Conservation (phyloP, 2,329 filamentous ascomycete species). For the Calycina marina region DNA sequence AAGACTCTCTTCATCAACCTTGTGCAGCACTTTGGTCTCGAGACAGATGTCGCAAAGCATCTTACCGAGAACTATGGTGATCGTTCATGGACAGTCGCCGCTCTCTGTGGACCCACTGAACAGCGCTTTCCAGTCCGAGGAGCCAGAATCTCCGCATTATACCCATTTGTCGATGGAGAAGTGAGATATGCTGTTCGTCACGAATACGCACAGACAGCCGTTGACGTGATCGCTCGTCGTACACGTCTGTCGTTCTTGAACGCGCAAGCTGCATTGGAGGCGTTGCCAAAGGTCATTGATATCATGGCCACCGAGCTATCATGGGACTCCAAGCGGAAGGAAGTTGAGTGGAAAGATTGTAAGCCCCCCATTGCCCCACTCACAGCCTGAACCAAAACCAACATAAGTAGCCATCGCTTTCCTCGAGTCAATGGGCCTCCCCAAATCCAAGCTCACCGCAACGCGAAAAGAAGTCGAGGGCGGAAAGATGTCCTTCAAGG, state of each 20-base stretch:
- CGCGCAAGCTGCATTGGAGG: constrained; percentile 77
- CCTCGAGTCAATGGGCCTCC: constrained; percentile 52
- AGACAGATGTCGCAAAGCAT: constrained; percentile 85
- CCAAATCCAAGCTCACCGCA: constrained; percentile 39
- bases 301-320: constrained; percentile 74
- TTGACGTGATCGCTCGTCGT: constrained; percentile 74
- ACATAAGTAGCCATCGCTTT: constrained; percentile 35
- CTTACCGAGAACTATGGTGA: constrained; percentile 81
- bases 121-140: constrained; percentile 72
- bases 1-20: constrained; percentile 90
- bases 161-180: constrained; percentile 87
- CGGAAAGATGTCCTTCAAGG: constrained; percentile 42
- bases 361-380: too few species aligned
- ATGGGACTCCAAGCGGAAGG: constrained; percentile 61
- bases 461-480: constrained; percentile 47
- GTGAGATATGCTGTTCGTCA: constrained; percentile 75
- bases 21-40: constrained; percentile 83
- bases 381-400: too few species aligned
- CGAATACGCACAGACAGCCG: constrained; percentile 83
- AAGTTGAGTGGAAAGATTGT: constrained; percentile 69
- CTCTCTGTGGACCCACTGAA: constrained; percentile 62
- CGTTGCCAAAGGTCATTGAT: constrained; percentile 73
- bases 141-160: constrained; percentile 63
- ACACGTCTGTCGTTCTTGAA: constrained; percentile 83
- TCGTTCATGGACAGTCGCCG: constrained; percentile 79